Conservation (phyloP, 768 basidiomycete genomes). For the Pulveroboletus sp. region DNA sequence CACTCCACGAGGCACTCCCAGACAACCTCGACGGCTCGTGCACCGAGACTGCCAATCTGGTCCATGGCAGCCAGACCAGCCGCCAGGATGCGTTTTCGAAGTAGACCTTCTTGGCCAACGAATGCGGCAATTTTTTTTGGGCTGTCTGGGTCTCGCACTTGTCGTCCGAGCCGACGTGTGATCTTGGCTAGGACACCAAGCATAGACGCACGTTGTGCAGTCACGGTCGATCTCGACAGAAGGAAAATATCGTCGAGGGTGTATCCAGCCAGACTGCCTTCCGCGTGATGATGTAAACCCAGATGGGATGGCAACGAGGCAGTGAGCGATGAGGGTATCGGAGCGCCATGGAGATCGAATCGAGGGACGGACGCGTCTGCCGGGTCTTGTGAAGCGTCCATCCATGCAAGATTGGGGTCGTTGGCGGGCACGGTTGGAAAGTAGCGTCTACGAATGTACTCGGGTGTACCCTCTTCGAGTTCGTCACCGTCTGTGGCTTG, state of each 20-base stretch:
- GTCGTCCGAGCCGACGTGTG: constrained; percentile 33
- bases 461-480: constrained; percentile 71
- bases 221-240: constrained; percentile 76
- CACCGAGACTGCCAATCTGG: constrained; percentile 66
- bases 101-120: constrained; percentile 34
- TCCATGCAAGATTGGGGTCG: constrained; percentile 82
- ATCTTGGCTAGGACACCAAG: constrained; percentile 67
- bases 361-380: constrained; percentile 37
- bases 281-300: constrained; percentile 89
- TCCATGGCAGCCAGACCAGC: constrained; percentile 64
- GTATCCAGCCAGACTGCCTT: constrained; percentile 76
- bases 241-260: constrained; percentile 84
- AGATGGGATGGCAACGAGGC: constrained; percentile 73
- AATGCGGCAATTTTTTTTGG: constrained; percentile 10
- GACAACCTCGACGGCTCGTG: constrained; percentile 64
- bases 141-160: constrained; percentile 1
- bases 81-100: constrained; percentile 63
- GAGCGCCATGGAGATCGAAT: constrained; percentile 77
- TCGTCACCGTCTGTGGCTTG: constrained; percentile 19
- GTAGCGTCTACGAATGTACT: constrained; percentile 79
- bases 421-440: constrained; percentile 70
- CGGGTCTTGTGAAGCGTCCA: constrained; percentile 32
- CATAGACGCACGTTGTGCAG: constrained; percentile 82
- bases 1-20: constrained; percentile 76
- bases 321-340: constrained; percentile 56